Evolutionary conservation across 2,329 filamentous ascomycete species (phyloP), one percentile per base, ranked within the genome.

Genomic region (Verticillium longisporum): DNA sequence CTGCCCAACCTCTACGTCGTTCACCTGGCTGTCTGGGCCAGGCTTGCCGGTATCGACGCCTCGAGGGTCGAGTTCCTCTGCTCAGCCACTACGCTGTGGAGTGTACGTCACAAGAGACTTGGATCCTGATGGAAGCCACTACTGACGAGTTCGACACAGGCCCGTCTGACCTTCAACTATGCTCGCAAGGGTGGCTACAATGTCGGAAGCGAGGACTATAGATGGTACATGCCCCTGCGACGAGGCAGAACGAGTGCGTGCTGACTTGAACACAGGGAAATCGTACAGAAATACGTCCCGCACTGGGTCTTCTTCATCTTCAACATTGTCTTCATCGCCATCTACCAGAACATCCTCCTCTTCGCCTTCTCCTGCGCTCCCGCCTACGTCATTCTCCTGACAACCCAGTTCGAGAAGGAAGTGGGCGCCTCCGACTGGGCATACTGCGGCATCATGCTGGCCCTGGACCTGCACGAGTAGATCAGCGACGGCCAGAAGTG

Each of bases 401-500:
- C 87, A 33, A 86, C 88, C 18, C 85, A 85, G 55, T 79, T 92
- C 63, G 83, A 88, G 69, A 80, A 73, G 41, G 64, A 78, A 36
- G 63, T 80, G 53, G 78, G 75, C 7, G 65, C 68, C 9, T 74
- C 74, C 14, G 85, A 88, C 66, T 55, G 80, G 36, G 68, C 71
- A 10, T 87, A 83, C 65, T 73, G 82, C 61, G 69, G 73, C 6
- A 70, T 79, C 2, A 71, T 80, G 63, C 67, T 85, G 14, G 75
- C 72, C 15, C 75, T 90, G 53, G 77, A 88, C 10, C 63, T 84
- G 4, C 81, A 84, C 58, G 93, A 97, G 69, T 91, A 84, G 75
- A 84, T 97, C 70, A 91, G 92, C 69, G 95, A 99, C 72, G 88
- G 93, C 65, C 92, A 97, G 72, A 93, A 97, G 75, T 99, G 93